Percentiles rank a stretch among this genome's conserved stretches.
phyloP scores from a whole-genome alignment of 164 flowering plant species.

The Vitis vinifera region ASM3070453v1 NC_081816.1:4643501-4644000 shows the following conservation, averaged over 20 bases:
- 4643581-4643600: neutral
- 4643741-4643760: neutral
- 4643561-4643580: neutral
- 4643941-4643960: slow-evolving; percentile 14
- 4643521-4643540: neutral
- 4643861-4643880: slow-evolving; percentile 5
- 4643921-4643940: slow-evolving; percentile 22
- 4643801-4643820: neutral
- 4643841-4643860: neutral
- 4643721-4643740: neutral
- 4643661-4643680: neutral
- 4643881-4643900: slow-evolving; percentile 16
- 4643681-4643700: neutral
- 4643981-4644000: neutral
- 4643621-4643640: neutral
- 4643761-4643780: neutral
- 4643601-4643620: neutral
- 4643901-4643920: slow-evolving; percentile 24
- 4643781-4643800: neutral
- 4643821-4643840: slow-evolving; percentile 1
- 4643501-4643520: neutral
- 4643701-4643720: neutral
- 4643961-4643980: neutral
- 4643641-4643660: slow-evolving; percentile 2
- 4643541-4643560: neutral